Evolutionary conservation across 2,329 filamentous ascomycete species (phyloP).

Genomic region (Scleromitrula shiraiana): DNA sequence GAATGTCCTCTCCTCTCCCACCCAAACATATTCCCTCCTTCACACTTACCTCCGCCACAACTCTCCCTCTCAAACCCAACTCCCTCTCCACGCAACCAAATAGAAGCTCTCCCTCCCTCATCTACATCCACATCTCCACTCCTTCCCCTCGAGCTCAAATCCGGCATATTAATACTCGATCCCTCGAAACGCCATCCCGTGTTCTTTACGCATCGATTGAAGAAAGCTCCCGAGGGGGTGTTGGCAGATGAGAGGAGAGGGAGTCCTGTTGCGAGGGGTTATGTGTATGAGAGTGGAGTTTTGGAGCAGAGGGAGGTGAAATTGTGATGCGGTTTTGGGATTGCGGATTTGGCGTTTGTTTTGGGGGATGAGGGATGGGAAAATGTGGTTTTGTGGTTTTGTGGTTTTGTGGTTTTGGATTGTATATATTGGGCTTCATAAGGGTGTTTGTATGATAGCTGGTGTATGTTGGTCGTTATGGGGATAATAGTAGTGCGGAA

Average conservation of each 20-base stretch:
- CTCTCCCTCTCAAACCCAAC: background rate
- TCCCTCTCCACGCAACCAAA: slow-evolving; percentile 32
- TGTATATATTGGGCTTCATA: no score
- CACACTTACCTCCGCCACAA: background rate
- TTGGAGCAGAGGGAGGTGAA: slow-evolving; percentile 19
- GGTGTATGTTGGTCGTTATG: no score
- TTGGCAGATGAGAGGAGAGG: slow-evolving; percentile 15
- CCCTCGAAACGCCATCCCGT: slow-evolving; percentile 61
- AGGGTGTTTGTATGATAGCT: no score
- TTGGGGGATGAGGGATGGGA: background rate
- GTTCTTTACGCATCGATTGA: slow-evolving; percentile 62
- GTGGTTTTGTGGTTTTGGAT: background rate
- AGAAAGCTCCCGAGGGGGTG: slow-evolving; percentile 41
- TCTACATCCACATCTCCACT: slow-evolving; percentile 3
- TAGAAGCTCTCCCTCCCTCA: slow-evolving; percentile 40
- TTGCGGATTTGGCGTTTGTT: background rate
- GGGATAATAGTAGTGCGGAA: no score
- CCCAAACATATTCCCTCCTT: background rate
- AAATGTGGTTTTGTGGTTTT: background rate
- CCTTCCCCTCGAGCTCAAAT: background rate
- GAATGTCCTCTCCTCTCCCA: background rate
- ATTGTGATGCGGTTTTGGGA: slow-evolving; percentile 20
- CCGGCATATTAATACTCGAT: slow-evolving; percentile 29
- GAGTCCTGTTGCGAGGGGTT: slow-evolving; percentile 52
- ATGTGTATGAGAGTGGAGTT: slow-evolving; percentile 45